These are phyloP conservation scores for Discostella stelligeroides DNA, from an alignment of 108 stramenopile species.

Conservation along the genomic window DNA sequence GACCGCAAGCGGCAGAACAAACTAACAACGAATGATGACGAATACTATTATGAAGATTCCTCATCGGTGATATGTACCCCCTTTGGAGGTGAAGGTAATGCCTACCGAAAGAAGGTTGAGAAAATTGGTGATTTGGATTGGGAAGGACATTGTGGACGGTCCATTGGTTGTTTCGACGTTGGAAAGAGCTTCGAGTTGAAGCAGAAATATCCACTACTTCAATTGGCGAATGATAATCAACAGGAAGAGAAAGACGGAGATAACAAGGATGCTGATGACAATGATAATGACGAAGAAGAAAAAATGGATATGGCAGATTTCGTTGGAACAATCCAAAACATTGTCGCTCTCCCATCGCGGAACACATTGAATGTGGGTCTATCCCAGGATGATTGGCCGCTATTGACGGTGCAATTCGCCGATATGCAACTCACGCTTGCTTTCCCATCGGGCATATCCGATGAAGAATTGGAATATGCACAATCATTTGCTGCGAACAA, in stretches of 20 bases:
- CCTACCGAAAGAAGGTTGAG: constrained; percentile 1
- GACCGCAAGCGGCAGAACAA: neutral
- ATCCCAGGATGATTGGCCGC: constrained; percentile 14
- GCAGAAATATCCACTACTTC: constrained; percentile 12
- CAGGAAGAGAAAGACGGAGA: too few relatives aligned
- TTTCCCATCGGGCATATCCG: constrained; percentile 8
- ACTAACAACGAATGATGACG: too few relatives aligned
- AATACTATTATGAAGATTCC: too few relatives aligned
- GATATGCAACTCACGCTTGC: constrained; percentile 11
- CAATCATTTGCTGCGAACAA: neutral
- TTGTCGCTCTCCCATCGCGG: constrained; percentile 20
- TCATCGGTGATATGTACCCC: constrained; percentile 14
- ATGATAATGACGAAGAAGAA: too few relatives aligned
- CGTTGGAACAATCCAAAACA: neutral
- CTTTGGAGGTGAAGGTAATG: constrained; percentile 27
- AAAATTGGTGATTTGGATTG: constrained; percentile 29
- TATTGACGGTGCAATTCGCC: constrained; percentile 23
- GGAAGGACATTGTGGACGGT: constrained; percentile 35
- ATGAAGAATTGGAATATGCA: neutral
- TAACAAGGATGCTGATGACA: neutral
- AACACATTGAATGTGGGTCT: constrained; percentile 24
- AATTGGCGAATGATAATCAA: neutral
- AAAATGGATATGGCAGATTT: neutral
- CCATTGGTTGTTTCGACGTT: constrained; percentile 37
- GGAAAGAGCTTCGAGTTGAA: constrained; percentile 14